A percentile compares a stretch with the other conserved stretches of the same genome.
These are phyloP conservation scores for Vitrella brassicaformis DNA, from an alignment of 73 alveolate species.

Conservation along the genomic window DNA sequence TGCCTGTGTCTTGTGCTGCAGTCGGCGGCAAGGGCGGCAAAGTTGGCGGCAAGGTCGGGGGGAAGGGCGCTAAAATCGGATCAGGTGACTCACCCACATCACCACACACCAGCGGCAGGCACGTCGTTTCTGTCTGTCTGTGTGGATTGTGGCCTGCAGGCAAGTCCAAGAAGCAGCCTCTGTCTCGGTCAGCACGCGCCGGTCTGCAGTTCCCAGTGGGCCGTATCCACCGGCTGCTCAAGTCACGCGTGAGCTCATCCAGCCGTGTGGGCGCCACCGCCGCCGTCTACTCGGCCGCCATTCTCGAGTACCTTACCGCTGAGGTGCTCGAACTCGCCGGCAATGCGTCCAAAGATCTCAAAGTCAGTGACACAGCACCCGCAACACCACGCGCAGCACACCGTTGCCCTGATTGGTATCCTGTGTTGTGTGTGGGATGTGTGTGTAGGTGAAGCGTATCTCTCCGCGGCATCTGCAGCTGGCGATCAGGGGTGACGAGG, in stretches of 20 bases:
- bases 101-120: too few species aligned
- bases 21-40: not conserved
- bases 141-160: too few species aligned
- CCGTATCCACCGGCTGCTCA: slow-evolving; percentile 88
- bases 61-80: not conserved
- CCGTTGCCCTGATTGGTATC: too few species aligned
- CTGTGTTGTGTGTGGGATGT: too few species aligned
- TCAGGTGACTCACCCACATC: too few species aligned
- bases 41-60: not conserved
- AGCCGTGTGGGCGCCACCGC: slow-evolving; percentile 96
- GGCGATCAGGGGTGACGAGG: slow-evolving; percentile 98
- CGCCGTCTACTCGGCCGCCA: slow-evolving; percentile 93
- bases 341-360: slow-evolving; percentile 88
- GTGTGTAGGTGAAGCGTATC: slow-evolving; percentile 12
- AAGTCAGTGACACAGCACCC: slow-evolving; percentile 90
- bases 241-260: slow-evolving; percentile 68
- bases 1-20: too few species aligned
- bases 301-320: slow-evolving; percentile 92
- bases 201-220: slow-evolving; percentile 93
- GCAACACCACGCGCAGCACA: too few species aligned
- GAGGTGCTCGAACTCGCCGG: slow-evolving; percentile 97
- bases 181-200: slow-evolving; percentile 41
- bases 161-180: not conserved
- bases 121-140: too few species aligned
- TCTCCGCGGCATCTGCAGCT: slow-evolving; percentile 47